Base-by-base conservation (phyloP, 2,329 filamentous ascomycete genomes). In the Microsporum canis region DNA sequence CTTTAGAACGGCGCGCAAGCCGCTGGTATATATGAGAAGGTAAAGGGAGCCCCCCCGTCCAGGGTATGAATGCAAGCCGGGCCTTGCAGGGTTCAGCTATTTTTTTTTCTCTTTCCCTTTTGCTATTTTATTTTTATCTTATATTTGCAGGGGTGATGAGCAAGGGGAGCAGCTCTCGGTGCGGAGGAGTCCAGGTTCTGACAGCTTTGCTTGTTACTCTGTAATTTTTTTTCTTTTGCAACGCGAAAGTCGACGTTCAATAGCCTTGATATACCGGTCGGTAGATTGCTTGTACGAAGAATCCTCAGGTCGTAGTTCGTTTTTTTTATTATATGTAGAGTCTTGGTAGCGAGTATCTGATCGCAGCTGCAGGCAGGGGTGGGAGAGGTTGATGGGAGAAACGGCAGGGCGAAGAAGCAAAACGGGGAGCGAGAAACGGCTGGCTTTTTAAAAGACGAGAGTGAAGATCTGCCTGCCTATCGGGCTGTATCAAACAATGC, bases 11-110 rank as follows among this genome's bases (percentile, higher is more conserved):
- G 49, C 49, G 49, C 49, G 31, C 29, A 53, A 53, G 49, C 49
- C 49, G 29, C 49, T 33, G 17, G 49, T 53, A 53, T 53, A 53
- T 53, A 53, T 31, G 17, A 27, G 23, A 31, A 29, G 33, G 49
- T 53, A 53, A 34, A 53, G 27, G 49, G 49, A 53, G 45, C 45
- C 45, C 45, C 31, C 49, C n/a, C 7, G 43, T 27, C 49, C 49
- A 53, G 49, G 49, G 31, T 53, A 53, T 33, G 17, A 34, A 53
- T 53, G 31, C 31, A 53, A 43, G 27, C 27, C 31, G 12, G 29
- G 49, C 27, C 49, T n/a, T 53, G 49, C 49, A 53, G 49, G 49
- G 49, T 53, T 53, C 49, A 53, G 49, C 49, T 53, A 4, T 53
- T 53, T 34, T 53, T 34, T n/a, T 53, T 33, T 33, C 17, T 53